These are phyloP conservation scores for Straminergon stramineum DNA, from an alignment of 225 moss, liverwort and hornwort species.

Conservation along the genomic window DNA sequence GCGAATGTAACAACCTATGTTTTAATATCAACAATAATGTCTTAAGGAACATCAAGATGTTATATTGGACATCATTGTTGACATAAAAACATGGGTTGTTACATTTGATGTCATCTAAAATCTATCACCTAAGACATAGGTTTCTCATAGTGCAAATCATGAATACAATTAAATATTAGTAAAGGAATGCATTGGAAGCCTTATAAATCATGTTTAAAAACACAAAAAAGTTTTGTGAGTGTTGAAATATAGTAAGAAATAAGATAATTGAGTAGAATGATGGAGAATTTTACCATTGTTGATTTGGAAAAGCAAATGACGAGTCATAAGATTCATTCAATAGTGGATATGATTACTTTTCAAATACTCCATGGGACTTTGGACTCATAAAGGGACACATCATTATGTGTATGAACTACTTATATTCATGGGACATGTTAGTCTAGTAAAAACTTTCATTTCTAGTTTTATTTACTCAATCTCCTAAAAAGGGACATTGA, in stretches of 20 bases:
- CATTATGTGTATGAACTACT: neutral
- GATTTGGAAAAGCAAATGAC: neutral
- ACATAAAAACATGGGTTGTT: too few relatives aligned
- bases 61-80: too few relatives aligned
- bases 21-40: too few relatives aligned
- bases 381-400: neutral
- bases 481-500: neutral
- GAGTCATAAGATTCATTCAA: neutral
- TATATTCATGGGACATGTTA: accelerated
- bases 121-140: too few relatives aligned
- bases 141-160: too few relatives aligned
- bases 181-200: accelerated
- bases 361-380: neutral
- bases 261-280: neutral
- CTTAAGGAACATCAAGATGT: too few relatives aligned
- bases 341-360: neutral
- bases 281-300: neutral
- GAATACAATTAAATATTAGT: neutral
- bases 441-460: neutral
- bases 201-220: too few relatives aligned
- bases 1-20: too few relatives aligned
- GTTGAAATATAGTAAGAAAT: neutral
- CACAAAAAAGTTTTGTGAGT: neutral
- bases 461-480: neutral
- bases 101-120: too few relatives aligned